Evolutionary conservation across 164 flowering plant genomes (phyloP), one percentile per base, ranked within the genome.

Genomic region (Vitis rupestris): DNA sequence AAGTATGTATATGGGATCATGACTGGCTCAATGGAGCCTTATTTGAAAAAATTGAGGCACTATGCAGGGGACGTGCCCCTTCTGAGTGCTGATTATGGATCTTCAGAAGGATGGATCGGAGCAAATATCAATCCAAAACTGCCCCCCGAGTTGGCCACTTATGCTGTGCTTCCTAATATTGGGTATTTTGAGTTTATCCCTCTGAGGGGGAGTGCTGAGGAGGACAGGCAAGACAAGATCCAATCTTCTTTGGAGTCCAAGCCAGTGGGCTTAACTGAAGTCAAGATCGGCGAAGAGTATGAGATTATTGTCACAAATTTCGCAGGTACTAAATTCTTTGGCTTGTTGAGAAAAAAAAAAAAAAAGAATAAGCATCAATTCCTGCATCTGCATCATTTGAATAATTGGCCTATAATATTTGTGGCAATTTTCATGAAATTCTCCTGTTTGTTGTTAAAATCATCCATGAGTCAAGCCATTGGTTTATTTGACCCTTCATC

Each of bases 101-200:
- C 98, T 54, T 93, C 99, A 1, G 99, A 95, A 76, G 98, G 98
- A n/a, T 95, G 99, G 99, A 80, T 95, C 69, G 99, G 82, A 3
- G 97, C 86, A 17, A 95, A 95, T 84, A 85, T 93, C 29, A 85
- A 89, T 71, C 97, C 99, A 1, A 79, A 64, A 51, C 70, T 80
- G 68, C 88, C 97, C 5, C 97, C 98, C 8, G 98, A 96, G 56
- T 59, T 47, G 52, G 92, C 84, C 10, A 87, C 91, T 49, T 95
- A 74, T 72, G 92, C 86, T 14, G 95, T 95, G 69, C 87, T 90
- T 69, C 99, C 99, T 1, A 81, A 93, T 74, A 86, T 91, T 64
- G 98, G 94, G 0, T 95, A 86, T 73, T 95, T 91, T 50, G 99
- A 95, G 58, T 95, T 95, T 69, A 86, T 93, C n/a, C 95, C 97